A percentile compares a stretch with the other conserved stretches of the same genome.
Evolutionary conservation across 306 rosid species (phyloP).

Genomic region (Erythrophleum fordii): DNA sequence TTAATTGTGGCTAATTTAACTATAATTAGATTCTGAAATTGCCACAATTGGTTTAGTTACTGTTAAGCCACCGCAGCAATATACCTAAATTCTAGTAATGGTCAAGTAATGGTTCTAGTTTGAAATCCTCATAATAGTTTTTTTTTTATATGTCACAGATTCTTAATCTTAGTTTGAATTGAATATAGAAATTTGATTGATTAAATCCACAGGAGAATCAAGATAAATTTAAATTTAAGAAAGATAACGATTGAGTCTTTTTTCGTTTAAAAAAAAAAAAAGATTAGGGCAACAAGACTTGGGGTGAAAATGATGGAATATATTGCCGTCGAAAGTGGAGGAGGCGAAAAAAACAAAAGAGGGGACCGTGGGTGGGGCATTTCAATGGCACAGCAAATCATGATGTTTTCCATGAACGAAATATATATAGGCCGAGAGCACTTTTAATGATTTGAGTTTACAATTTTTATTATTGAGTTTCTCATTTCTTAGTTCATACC

Average conservation of each 20-base stretch:
- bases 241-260: not conserved
- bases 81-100: too few species aligned
- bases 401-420: conserved; percentile 70
- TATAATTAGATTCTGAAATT: too few species aligned
- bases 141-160: not conserved
- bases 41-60: too few species aligned
- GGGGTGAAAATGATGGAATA: conserved; percentile 25
- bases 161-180: not conserved
- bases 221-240: not conserved
- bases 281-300: not conserved
- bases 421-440: not conserved
- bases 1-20: too few species aligned
- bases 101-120: not conserved
- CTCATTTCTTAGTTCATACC: conserved; percentile 61
- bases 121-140: not conserved
- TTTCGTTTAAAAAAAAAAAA: not conserved
- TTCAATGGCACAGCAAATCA: conserved; percentile 37
- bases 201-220: not conserved
- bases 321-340: conserved; percentile 73
- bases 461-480: not conserved
- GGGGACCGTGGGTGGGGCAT: conserved; percentile 1
- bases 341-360: conserved; percentile 47
- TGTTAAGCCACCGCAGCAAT: too few species aligned
- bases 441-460: conserved; percentile 34
- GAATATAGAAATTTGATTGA: not conserved